Conservation (phyloP, 2,329 filamentous ascomycete species). For the Knufia petricola region DNA sequence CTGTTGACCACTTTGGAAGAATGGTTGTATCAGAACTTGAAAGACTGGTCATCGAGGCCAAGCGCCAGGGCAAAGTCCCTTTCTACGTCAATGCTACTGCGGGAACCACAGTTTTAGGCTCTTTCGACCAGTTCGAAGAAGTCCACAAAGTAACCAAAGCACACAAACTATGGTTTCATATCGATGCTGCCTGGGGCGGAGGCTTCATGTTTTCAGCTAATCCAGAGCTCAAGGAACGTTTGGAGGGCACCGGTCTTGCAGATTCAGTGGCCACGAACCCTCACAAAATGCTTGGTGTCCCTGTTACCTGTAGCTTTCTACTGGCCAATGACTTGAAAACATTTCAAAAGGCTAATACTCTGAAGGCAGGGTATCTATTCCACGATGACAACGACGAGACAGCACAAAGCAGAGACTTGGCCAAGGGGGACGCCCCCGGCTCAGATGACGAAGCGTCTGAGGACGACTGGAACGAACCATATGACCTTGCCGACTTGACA, state of each 20-base stretch:
- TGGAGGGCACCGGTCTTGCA: slow-evolving; percentile 63
- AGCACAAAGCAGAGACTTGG: slow-evolving; percentile 3
- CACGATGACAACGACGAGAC: slow-evolving; percentile 38
- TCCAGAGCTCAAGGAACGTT: slow-evolving; percentile 49
- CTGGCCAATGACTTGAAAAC: slow-evolving; percentile 64
- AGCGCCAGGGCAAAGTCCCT: slow-evolving; percentile 62
- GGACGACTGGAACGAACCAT: slow-evolving; percentile 49
- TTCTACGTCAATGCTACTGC: slow-evolving; percentile 95
- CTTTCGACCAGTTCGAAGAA: slow-evolving; percentile 68
- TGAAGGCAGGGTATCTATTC: slow-evolving; percentile 79
- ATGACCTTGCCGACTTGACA: slow-evolving; percentile 86
- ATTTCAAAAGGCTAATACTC: slow-evolving; percentile 76
- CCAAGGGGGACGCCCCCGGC: neutral
- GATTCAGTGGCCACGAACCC: slow-evolving; percentile 82
- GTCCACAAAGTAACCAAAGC: slow-evolving; percentile 62
- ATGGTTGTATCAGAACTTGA: slow-evolving; percentile 63
- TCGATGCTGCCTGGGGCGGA: slow-evolving; percentile 88
- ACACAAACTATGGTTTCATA: slow-evolving; percentile 77
- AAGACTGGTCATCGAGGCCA: slow-evolving; percentile 51
- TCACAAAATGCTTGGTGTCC: slow-evolving; percentile 94
- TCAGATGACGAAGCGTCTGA: neutral
- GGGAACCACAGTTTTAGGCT: slow-evolving; percentile 85
- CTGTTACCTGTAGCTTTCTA: slow-evolving; percentile 83
- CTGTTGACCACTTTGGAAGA: slow-evolving; percentile 60
- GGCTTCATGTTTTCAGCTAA: slow-evolving; percentile 60